A percentile compares a stretch with the other conserved stretches of the same genome.
These are phyloP conservation scores for Paramecium primaurelia DNA, from an alignment of 73 alveolate species.

Conservation along the genomic window DNA sequence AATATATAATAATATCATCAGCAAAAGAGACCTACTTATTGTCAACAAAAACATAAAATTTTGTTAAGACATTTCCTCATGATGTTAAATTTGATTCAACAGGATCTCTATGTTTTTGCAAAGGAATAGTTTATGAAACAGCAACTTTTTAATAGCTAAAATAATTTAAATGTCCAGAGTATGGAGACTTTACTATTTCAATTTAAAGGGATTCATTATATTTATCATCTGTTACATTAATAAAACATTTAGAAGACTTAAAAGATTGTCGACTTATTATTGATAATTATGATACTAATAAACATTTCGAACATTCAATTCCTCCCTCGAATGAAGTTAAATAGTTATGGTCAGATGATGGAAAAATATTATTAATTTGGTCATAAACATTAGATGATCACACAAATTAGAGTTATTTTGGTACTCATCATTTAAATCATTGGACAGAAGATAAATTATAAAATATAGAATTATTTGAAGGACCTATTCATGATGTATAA, in stretches of 20 bases:
- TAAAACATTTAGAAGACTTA: neutral
- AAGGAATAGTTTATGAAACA: conserved; percentile 16
- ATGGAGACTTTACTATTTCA: neutral
- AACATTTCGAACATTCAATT: neutral
- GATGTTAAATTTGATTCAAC: neutral
- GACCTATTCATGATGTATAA: conserved; percentile 25
- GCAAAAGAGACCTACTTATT: neutral
- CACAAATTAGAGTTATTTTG: neutral
- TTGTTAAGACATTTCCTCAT: neutral
- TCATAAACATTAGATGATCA: neutral
- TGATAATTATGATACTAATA: neutral
- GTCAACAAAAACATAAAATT: neutral
- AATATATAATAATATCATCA: neutral
- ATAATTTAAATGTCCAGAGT: neutral
- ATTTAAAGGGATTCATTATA: conserved; percentile 12
- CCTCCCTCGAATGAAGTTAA: conserved; percentile 41
- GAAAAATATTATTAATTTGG: neutral
- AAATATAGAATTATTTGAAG: neutral
- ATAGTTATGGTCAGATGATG: conserved; percentile 22
- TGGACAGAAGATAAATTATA: neutral
- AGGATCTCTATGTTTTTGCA: neutral
- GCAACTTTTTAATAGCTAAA: neutral
- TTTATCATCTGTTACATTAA: neutral
- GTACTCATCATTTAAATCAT: neutral
- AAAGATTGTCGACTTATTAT: neutral